These are phyloP conservation scores for Pseudozyma sp. DNA, from an alignment of 1,284 basidiomycete species.

Conservation along the genomic window DNA sequence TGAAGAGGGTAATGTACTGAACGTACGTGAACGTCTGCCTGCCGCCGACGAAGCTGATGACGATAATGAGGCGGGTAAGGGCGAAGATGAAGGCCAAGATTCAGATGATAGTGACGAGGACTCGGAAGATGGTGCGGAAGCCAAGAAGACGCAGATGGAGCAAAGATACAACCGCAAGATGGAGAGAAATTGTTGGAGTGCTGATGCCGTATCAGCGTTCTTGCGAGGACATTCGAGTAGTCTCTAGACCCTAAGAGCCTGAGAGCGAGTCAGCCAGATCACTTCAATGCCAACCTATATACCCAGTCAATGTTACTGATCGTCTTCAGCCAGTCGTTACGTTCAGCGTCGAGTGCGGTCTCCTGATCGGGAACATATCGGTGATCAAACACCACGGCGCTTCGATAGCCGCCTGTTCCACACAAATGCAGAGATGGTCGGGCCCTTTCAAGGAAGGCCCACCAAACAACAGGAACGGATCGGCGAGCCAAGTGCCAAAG, in stretches of 20 bases:
- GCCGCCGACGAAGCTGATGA: slow-evolving; percentile 29
- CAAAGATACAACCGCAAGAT: slow-evolving; percentile 20
- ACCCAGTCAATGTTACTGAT: neutral
- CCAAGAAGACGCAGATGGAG: slow-evolving; percentile 15
- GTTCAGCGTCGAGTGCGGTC: no score
- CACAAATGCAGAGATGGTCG: no score
- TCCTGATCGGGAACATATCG: neutral
- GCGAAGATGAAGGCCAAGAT: slow-evolving; percentile 22
- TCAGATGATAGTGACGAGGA: slow-evolving; percentile 31
- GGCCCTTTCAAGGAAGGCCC: no score
- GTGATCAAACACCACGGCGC: no score
- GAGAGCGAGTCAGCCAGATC: no score
- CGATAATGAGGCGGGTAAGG: slow-evolving; percentile 41
- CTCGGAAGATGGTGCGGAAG: slow-evolving; percentile 29
- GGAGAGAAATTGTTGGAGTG: slow-evolving; percentile 36
- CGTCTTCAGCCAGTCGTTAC: no score
- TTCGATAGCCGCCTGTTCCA: no score
- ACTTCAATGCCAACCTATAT: neutral
- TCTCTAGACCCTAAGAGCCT: slow-evolving; percentile 1
- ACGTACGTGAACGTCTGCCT: slow-evolving; percentile 45
- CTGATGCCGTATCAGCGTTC: slow-evolving; percentile 36
- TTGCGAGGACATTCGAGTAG: slow-evolving; percentile 24
- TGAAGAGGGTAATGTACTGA: slow-evolving; percentile 54
- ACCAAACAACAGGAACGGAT: no score
- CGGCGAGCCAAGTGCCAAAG: no score